Base-by-base conservation (phyloP, 2,329 filamentous ascomycete species). In the Coniella lustricola region DNA sequence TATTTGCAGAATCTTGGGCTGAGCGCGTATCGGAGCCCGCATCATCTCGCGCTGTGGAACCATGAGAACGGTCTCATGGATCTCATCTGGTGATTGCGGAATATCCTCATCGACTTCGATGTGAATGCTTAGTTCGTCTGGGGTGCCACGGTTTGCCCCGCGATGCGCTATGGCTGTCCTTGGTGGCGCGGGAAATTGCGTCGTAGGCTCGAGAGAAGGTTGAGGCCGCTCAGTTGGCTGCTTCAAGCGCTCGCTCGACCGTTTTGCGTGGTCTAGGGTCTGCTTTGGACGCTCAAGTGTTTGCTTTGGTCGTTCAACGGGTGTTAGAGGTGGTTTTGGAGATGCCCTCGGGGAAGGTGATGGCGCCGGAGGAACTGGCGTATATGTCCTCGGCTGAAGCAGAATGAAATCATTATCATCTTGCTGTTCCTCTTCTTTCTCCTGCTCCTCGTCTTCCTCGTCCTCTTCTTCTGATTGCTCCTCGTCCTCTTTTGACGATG, bases 351-450 rank as follows among this genome's bases (percentile, higher is more conserved):
- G 74, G 4, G 75, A 75, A 1, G 74, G 71, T 18, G 71, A 57
- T 3, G 75, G 74, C 10, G 70, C 65, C 0, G 72, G 68, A 3
- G 69, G 71, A 44, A 71, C 66, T 0, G 78, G 78, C 0, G 75
- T 79, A 55, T 81, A 81, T 0, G 76, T 79, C 31, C 71, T 67
- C 12, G 78, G 78, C 53, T 81, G 77, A 4, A 82, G 64, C 18
- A 81, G 67, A 50, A 71, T 80, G 1, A 80, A 57, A 0, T 68
- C 62, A 9, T 67, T 67, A 34, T 75, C 67, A 33, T 62, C 60
- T 13, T 58, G 52, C n/a, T 36, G 22, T 12, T 38, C 38, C 7
- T 49, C 20, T 13, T n/a, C 22, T 5, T 67, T 67, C 34, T 75
- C 39, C 16, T 10, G 20, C 4, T 44, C 40, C n/a, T 44, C 32